Conservation (phyloP, 495 filamentous ascomycete species). For the Monascus purpureus region DNA sequence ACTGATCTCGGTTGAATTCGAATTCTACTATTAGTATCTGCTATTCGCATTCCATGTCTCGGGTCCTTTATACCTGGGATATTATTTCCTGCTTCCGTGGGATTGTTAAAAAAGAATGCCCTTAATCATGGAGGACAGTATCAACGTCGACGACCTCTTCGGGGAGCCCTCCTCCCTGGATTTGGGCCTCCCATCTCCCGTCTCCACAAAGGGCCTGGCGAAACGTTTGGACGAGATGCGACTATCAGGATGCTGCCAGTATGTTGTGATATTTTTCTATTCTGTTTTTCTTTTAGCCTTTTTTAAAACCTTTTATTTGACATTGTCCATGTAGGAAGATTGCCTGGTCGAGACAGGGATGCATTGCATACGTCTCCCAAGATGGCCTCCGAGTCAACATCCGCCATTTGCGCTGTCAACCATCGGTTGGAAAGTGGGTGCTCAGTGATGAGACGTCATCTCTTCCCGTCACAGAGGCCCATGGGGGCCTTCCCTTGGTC, state of each 20-base stretch:
- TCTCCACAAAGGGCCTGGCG: slow-evolving; percentile 49
- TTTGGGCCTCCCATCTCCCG: slow-evolving; percentile 38
- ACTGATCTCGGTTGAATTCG: too few species aligned
- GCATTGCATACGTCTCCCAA: slow-evolving; percentile 68
- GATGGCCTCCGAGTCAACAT: slow-evolving; percentile 55
- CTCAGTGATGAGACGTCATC: slow-evolving; percentile 47
- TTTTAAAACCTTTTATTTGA: slow-evolving; percentile 3
- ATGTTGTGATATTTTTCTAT: slow-evolving; percentile 18
- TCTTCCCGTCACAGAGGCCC: slow-evolving; percentile 26
- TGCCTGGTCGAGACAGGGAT: slow-evolving; percentile 81
- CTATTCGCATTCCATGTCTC: too few species aligned
- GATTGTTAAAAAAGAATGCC: too few species aligned
- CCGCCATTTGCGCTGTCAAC: slow-evolving; percentile 54
- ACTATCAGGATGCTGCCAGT: slow-evolving; percentile 71
- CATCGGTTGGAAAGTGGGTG: slow-evolving; percentile 61
- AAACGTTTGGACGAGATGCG: slow-evolving; percentile 71
- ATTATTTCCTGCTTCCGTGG: too few species aligned
- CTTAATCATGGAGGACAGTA: slow-evolving; percentile 53
- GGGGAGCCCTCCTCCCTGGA: slow-evolving; percentile 45
- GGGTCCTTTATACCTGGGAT: too few species aligned
- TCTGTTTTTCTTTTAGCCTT: neutral
- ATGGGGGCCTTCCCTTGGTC: slow-evolving; percentile 39
- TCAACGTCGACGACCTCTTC: slow-evolving; percentile 64
- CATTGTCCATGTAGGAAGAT: slow-evolving; percentile 43
- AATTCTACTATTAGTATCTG: too few species aligned